Base-by-base conservation (phyloP, 169 alveolate species). In the Cryptosporidium muris region DNA sequence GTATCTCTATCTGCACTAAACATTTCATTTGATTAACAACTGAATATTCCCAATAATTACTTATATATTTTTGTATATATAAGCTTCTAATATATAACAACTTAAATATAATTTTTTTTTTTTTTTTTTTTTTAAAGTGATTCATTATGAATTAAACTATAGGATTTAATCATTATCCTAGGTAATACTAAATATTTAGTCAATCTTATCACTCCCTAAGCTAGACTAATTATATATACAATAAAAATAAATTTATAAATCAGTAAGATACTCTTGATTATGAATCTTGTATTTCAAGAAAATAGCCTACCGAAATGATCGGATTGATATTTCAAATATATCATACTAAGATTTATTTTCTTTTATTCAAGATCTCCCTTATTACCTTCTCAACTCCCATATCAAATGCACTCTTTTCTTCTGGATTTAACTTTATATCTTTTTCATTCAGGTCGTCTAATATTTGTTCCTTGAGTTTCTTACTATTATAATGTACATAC, bases 351-450 rank as follows among this genome's bases (percentile, higher is more conserved):
- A 49, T 49, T 9, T 43, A 49, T 8, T 58, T 74, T 45, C 85
- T 74, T 62, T 49, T 74, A n/a, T 74, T 68, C 12, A 74, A 25
- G 2, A 74, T 56, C n/a, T 62, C 85, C n/a, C 47, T 74, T 11
- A 74, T 74, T 43, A 74, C 25, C 8, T 43, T 60, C 36, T 74
- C 85, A 7, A 74, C 63, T 1, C 68, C 85, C 2, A 58, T 68
- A n/a, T 74, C 67, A 42, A 74, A 25, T 47, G 42, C 34, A 34
- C 43, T 74, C 25, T 58, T 60, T 74, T 74, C 85, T 7, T 11
- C 51, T 9, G 4, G 11, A 3, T 74, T 68, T 34, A 74, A 25
- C 42, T 74, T 52, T 11, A 58, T 58, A n/a, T 58, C 85, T 9
- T 43, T 56, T 34, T 74, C 14, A 25, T 45, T 63, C 4, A 58